These are phyloP conservation scores for Eimeria acervulina DNA, from an alignment of 169 alveolate species.

Conservation along the genomic window DNA sequence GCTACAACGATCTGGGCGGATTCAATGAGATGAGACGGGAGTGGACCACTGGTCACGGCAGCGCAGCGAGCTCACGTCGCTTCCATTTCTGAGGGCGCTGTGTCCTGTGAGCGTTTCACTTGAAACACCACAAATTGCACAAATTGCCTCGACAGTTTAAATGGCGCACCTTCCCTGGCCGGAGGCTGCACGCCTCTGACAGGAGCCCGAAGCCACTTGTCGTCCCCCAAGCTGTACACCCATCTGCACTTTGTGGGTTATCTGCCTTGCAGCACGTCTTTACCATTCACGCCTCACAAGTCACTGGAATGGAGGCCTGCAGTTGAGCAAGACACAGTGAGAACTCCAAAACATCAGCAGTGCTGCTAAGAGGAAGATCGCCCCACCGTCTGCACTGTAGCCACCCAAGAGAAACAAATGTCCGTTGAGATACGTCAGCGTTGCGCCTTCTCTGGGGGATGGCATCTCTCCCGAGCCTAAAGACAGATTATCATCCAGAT, in stretches of 20 bases:
- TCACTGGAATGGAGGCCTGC: constrained; percentile 52
- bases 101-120: constrained; percentile 42
- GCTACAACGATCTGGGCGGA: constrained; percentile 54
- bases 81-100: constrained; percentile 70
- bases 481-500: not conserved
- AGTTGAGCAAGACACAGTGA: not conserved
- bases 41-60: constrained; percentile 1
- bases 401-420: constrained; percentile 83
- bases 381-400: constrained; percentile 56
- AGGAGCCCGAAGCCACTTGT: constrained; percentile 75
- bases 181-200: constrained; percentile 74
- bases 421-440: constrained; percentile 79
- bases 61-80: constrained; percentile 47
- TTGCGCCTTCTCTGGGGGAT: constrained; percentile 76
- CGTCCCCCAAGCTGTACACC: constrained; percentile 58
- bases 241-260: constrained; percentile 16
- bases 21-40: not conserved
- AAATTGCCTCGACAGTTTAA: not conserved
- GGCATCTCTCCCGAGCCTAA: constrained; percentile 47
- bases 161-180: constrained; percentile 52
- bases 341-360: not conserved
- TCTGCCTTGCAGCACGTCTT: not conserved
- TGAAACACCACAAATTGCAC: not conserved
- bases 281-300: constrained; percentile 3
- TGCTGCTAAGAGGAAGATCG: not conserved